phyloP scores from a whole-genome alignment of 2,329 filamentous ascomycete species.

The Aspergillus flavus region DNA sequence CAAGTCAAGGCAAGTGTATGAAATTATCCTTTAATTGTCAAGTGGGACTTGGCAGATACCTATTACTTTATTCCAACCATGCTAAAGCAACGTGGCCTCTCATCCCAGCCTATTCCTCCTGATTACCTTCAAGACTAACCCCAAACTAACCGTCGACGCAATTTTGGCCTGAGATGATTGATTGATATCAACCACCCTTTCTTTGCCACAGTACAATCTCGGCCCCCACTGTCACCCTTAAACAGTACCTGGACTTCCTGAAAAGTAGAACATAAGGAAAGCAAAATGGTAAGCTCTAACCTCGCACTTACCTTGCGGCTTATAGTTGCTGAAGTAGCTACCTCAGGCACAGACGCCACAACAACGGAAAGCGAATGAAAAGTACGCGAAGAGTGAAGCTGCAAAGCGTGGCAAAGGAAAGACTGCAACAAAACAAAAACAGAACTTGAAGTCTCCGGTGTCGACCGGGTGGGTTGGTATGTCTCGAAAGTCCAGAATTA shows the following conservation, averaged over 20 bases:
- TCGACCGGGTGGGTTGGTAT: slow-evolving; percentile 62
- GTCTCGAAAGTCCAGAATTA: slow-evolving; percentile 30
- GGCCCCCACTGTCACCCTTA: not conserved
- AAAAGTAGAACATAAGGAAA: not conserved
- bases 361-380: slow-evolving; percentile 66
- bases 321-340: not conserved
- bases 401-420: slow-evolving; percentile 61
- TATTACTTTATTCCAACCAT: not conserved
- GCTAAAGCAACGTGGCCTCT: slow-evolving; percentile 10
- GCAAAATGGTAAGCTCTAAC: not conserved
- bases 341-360: slow-evolving; percentile 64
- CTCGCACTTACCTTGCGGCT: not conserved
- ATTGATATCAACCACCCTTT: not conserved
- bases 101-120: not conserved
- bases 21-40: not conserved
- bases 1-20: not conserved
- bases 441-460: slow-evolving; percentile 57
- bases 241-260: not conserved
- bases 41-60: not conserved
- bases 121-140: slow-evolving; percentile 24
- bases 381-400: slow-evolving; percentile 61
- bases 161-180: not conserved
- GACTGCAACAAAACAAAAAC: slow-evolving; percentile 48
- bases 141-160: not conserved
- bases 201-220: not conserved